A percentile compares a stretch with the other conserved stretches of the same genome.
Evolutionary conservation across 2,329 filamentous ascomycete genomes (phyloP).

Genomic region (Diaporthe vaccinii): DNA sequence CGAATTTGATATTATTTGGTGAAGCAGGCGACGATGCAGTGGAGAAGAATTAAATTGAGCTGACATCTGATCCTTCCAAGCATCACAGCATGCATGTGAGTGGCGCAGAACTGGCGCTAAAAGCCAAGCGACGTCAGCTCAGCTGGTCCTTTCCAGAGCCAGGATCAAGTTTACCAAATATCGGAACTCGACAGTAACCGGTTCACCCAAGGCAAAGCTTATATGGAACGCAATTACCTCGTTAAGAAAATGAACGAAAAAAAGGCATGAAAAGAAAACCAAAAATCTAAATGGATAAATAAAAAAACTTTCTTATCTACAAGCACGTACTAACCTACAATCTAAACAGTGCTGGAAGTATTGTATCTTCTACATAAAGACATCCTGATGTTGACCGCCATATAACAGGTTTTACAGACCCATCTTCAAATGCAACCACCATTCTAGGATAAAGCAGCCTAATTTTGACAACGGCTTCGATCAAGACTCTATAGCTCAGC

Average conservation of each 20-base stretch:
- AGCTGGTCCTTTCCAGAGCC: background rate
- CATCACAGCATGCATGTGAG: background rate
- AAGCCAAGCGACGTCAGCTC: background rate
- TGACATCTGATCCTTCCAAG: background rate
- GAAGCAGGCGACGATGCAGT: background rate
- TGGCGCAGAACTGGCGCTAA: background rate
- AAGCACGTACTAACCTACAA: background rate
- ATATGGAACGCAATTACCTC: background rate
- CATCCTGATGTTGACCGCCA: too few species aligned
- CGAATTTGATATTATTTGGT: background rate
- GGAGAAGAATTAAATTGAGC: background rate
- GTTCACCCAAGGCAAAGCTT: background rate
- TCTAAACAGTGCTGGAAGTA: background rate
- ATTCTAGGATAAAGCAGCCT: background rate
- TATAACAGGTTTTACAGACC: too few species aligned
- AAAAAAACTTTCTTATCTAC: too few species aligned
- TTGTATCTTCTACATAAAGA: too few species aligned
- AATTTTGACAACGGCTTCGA: background rate
- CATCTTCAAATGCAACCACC: background rate
- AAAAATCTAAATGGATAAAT: too few species aligned
- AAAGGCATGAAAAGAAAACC: too few species aligned
- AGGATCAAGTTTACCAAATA: background rate
- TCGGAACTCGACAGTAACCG: background rate
- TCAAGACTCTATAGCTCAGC: background rate
- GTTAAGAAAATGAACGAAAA: background rate